phyloP scores from a whole-genome alignment of 306 rosid genomes.

The Rosa chinensis region DNA sequence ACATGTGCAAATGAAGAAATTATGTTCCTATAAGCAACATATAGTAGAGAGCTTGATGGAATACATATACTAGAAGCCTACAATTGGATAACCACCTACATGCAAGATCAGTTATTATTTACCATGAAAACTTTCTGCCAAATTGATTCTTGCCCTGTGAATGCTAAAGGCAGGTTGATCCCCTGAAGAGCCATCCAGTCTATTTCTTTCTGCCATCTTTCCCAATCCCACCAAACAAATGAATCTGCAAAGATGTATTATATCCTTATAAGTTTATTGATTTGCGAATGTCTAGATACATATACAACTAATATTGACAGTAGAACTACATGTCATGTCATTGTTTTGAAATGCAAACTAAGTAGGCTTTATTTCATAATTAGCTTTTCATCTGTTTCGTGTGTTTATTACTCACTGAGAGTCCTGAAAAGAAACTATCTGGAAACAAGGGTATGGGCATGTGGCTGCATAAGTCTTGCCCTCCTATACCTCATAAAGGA shows the following conservation, averaged over 20 bases:
- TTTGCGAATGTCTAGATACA: background rate
- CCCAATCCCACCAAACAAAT: constrained; percentile 99
- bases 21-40: background rate
- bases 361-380: background rate
- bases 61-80: background rate
- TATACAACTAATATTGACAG: background rate
- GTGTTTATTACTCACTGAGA: background rate
- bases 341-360: background rate
- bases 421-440: background rate
- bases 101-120: constrained; percentile 19
- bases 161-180: constrained; percentile 90
- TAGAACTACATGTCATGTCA: background rate
- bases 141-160: constrained; percentile 91
- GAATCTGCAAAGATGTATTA: constrained; percentile 58
- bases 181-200: constrained; percentile 99
- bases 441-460: background rate
- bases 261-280: background rate
- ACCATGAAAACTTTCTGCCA: constrained; percentile 91
- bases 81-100: background rate
- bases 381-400: constrained; percentile 4
- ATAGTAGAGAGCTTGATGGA: background rate
- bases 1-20: constrained; percentile 1
- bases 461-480: background rate
- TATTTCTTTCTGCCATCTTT: constrained; percentile 95
- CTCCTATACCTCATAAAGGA: background rate